phyloP scores from a whole-genome alignment of 2,329 filamentous ascomycete genomes.

The Neocatenulostroma microsporum region DNA sequence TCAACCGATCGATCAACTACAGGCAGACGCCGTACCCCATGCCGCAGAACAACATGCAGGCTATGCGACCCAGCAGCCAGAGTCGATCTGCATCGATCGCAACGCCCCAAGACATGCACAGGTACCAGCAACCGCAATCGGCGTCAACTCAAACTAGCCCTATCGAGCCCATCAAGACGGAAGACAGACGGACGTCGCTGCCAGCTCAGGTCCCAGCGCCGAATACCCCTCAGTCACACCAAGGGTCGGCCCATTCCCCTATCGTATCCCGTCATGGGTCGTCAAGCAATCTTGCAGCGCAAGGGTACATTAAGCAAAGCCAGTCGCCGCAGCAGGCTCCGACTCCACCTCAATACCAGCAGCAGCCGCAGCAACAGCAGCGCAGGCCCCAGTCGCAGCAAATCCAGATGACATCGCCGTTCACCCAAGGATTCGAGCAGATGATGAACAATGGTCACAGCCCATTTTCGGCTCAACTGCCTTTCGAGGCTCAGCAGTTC shows the following conservation, averaged over 20 bases:
- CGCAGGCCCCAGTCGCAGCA: conserved; percentile 2
- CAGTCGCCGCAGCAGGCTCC: conserved; percentile 18
- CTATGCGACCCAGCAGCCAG: conserved; percentile 25
- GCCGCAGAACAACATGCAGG: conserved; percentile 19
- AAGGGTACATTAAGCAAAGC: conserved; percentile 7
- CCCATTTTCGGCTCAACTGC: conserved; percentile 45
- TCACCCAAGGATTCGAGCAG: conserved; percentile 8
- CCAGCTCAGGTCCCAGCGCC: conserved; percentile 21
- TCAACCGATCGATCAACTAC: conserved; percentile 23
- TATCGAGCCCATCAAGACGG: conserved; percentile 6
- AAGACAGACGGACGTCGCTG: conserved; percentile 37
- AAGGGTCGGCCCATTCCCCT: conserved; percentile 20
- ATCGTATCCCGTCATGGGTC: conserved; percentile 19
- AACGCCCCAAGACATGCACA: conserved; percentile 29
- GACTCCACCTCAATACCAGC: conserved; percentile 20
- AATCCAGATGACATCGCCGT: conserved; percentile 3
- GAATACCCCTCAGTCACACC: conserved; percentile 11
- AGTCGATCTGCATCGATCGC: conserved; percentile 39
- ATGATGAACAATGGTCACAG: conserved; percentile 12
- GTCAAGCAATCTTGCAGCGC: conserved; percentile 15
- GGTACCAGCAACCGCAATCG: conserved; percentile 24
- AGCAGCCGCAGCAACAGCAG: conserved; percentile 1
- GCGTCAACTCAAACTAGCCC: conserved; percentile 8
- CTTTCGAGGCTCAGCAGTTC: conserved; percentile 47
- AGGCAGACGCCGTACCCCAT: conserved; percentile 38